A percentile compares a stretch with the other conserved stretches of the same genome.
Conservation (phyloP, 2,329 filamentous ascomycete species). For the Passalora sequoiae region DNA sequence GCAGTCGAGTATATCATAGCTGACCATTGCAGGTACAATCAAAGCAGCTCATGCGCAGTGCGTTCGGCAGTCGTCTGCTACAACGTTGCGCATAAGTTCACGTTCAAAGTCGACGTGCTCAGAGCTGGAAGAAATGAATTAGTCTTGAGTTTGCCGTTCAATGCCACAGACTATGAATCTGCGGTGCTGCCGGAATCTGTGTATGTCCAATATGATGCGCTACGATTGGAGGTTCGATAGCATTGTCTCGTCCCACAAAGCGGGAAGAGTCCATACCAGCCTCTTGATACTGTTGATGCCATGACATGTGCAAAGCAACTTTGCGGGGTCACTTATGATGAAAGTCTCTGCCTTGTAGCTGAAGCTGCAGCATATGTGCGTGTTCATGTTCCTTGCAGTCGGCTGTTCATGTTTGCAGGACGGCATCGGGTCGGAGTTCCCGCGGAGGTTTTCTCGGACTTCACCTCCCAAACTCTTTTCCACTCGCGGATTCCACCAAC, state of each 20-base stretch:
- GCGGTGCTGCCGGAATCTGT: constrained; percentile 52
- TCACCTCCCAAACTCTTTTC: no score
- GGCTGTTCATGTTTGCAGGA: no score
- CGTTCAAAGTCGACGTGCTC: constrained; percentile 49
- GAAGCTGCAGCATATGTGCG: no score
- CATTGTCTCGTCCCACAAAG: background rate
- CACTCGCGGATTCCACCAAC: no score
- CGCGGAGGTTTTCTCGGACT: no score
- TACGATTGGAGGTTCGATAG: constrained; percentile 53
- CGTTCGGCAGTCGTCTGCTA: constrained; percentile 59
- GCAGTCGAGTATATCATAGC: constrained; percentile 3
- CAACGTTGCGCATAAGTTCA: constrained; percentile 56
- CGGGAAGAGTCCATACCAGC: background rate
- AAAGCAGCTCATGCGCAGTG: constrained; percentile 57
- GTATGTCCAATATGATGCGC: constrained; percentile 62
- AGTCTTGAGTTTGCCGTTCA: constrained; percentile 54
- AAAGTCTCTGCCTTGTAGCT: no score
- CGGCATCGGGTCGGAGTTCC: no score
- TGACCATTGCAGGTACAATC: constrained; percentile 42
- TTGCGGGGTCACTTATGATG: no score
- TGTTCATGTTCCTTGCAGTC: no score
- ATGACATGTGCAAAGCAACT: no score
- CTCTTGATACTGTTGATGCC: no score
- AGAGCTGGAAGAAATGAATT: constrained; percentile 52
- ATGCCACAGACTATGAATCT: constrained; percentile 55